Evolutionary conservation across 768 basidiomycete genomes (phyloP).

Genomic region (Podaxis sp.): DNA sequence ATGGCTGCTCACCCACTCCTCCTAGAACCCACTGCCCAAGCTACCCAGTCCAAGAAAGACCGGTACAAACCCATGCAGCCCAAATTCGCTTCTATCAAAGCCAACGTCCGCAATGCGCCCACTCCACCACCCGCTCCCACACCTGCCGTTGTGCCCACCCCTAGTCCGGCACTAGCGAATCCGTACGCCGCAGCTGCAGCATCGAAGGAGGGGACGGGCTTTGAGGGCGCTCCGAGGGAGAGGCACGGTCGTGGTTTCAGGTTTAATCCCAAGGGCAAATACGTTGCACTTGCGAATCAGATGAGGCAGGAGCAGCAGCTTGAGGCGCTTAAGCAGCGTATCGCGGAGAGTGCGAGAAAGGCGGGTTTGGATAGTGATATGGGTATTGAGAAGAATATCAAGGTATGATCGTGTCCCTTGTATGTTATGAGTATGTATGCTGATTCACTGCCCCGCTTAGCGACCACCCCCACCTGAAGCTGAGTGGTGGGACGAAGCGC

Average conservation of each 20-base stretch:
- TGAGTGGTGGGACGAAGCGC: constrained; percentile 97
- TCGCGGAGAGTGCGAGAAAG: constrained; percentile 89
- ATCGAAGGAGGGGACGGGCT: constrained; percentile 53
- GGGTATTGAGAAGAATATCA: constrained; percentile 85
- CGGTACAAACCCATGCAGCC: constrained; percentile 98
- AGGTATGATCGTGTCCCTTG: constrained; percentile 45
- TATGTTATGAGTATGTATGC: background rate
- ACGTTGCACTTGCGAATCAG: constrained; percentile 70
- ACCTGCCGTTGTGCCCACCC: constrained; percentile 30
- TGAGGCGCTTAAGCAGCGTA: constrained; percentile 89
- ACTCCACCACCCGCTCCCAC: constrained; percentile 43
- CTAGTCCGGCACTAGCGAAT: constrained; percentile 45
- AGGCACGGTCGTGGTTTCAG: constrained; percentile 68
- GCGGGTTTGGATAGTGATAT: constrained; percentile 95
- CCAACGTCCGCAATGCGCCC: constrained; percentile 77
- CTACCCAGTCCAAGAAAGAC: constrained; percentile 80
- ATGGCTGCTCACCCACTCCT: constrained; percentile 90
- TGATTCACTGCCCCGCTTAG: constrained; percentile 33
- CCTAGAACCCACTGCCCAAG: constrained; percentile 59
- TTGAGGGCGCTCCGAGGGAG: constrained; percentile 74
- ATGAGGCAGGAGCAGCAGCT: constrained; percentile 74
- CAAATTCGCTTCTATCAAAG: constrained; percentile 96
- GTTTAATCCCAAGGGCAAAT: constrained; percentile 94
- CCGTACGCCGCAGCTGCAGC: constrained; percentile 68
- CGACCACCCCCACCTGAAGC: constrained; percentile 82